phyloP scores from a whole-genome alignment of 2,329 filamentous ascomycete species.

The Colletotrichum falcatum region DNA sequence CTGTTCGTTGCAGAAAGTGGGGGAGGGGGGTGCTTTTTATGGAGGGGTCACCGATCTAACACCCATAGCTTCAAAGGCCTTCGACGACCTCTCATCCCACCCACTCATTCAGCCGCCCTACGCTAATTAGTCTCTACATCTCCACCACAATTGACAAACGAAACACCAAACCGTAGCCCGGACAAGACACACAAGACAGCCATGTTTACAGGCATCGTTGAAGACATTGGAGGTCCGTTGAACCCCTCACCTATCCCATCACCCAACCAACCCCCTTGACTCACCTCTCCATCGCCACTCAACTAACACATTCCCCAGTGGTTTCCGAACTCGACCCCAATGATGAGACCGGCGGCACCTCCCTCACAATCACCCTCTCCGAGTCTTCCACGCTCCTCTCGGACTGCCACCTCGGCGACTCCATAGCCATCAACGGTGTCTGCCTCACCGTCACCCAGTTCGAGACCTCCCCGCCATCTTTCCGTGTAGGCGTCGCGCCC shows the following conservation, averaged over 20 bases:
- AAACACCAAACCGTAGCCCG: no score
- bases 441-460: slow-evolving; percentile 87
- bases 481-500: slow-evolving; percentile 94
- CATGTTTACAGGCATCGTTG: slow-evolving; percentile 98
- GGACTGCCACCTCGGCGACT: slow-evolving; percentile 90
- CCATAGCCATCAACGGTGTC: slow-evolving; percentile 94
- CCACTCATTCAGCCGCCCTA: not conserved
- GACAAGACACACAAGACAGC: slow-evolving; percentile 22
- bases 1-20: slow-evolving; percentile 35
- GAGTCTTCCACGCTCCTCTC: slow-evolving; percentile 78
- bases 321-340: slow-evolving; percentile 84
- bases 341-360: slow-evolving; percentile 88
- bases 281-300: slow-evolving; percentile 29
- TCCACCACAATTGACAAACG: no score
- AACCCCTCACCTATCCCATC: slow-evolving; percentile 42
- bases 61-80: slow-evolving; percentile 28
- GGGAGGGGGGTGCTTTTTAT: not conserved
- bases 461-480: slow-evolving; percentile 59
- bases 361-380: slow-evolving; percentile 83
- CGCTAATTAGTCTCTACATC: not conserved
- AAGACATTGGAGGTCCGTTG: slow-evolving; percentile 88
- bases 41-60: slow-evolving; percentile 23
- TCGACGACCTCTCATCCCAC: slow-evolving; percentile 20
- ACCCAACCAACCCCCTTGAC: not conserved
- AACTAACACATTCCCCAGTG: slow-evolving; percentile 65